These are phyloP conservation scores for Colletotrichum spaethianum DNA, from an alignment of 2,329 filamentous ascomycete species.

Conservation along the genomic window DNA sequence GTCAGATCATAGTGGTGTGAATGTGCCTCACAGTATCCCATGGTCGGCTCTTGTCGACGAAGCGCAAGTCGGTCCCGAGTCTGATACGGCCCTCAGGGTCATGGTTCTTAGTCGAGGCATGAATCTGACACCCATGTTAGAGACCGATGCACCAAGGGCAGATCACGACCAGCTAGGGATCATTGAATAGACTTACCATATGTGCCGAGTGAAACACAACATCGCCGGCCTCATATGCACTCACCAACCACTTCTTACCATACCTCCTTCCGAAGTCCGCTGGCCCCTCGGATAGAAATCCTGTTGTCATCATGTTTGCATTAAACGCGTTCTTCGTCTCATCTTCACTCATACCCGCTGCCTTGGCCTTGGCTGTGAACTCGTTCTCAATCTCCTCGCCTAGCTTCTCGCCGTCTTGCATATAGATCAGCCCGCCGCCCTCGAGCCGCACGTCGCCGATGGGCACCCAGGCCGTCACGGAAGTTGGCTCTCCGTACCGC, in stretches of 20 bases:
- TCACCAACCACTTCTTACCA: slow-evolving; percentile 52
- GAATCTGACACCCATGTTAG: slow-evolving; percentile 48
- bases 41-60: slow-evolving; percentile 63
- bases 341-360: slow-evolving; percentile 64
- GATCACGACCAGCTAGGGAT: neutral
- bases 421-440: slow-evolving; percentile 72
- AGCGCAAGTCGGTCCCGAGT: slow-evolving; percentile 69
- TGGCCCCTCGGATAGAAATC: slow-evolving; percentile 60
- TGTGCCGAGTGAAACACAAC: slow-evolving; percentile 56
- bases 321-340: slow-evolving; percentile 68
- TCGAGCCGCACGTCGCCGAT: slow-evolving; percentile 67
- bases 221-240: slow-evolving; percentile 57
- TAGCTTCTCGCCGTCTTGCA: slow-evolving; percentile 59
- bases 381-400: slow-evolving; percentile 57
- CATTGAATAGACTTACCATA: slow-evolving; percentile 43
- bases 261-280: slow-evolving; percentile 49
- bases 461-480: slow-evolving; percentile 70
- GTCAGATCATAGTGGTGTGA: neutral
- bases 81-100: slow-evolving; percentile 66
- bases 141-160: neutral
- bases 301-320: slow-evolving; percentile 70
- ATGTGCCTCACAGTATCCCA: slow-evolving; percentile 59
- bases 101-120: slow-evolving; percentile 70
- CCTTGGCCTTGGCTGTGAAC: slow-evolving; percentile 59
- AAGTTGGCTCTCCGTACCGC: slow-evolving; percentile 67